A percentile compares a stretch with the other conserved stretches of the same genome.
These are phyloP conservation scores for Magnaporthiopsis incrustans DNA, from an alignment of 2,329 filamentous ascomycete genomes.

Conservation along the genomic window DNA sequence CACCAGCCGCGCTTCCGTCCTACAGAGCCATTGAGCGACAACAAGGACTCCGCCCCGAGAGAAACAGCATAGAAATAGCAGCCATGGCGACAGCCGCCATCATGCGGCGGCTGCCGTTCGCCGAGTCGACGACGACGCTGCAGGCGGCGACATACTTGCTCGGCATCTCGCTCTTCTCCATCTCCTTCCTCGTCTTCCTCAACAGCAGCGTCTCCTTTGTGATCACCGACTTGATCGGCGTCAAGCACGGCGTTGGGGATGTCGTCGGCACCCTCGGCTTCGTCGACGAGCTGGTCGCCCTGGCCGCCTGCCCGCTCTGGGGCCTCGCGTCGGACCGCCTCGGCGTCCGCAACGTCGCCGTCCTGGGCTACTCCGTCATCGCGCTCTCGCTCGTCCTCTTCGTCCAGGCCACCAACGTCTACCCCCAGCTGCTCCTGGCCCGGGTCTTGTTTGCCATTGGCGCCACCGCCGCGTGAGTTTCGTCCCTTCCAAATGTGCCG, in stretches of 20 bases:
- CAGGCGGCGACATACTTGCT: conserved; percentile 70
- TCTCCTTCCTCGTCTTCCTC: conserved; percentile 83
- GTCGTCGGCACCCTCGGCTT: conserved; percentile 80
- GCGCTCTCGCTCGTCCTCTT: conserved; percentile 69
- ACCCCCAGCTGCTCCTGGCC: conserved; percentile 79
- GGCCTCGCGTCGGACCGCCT: conserved; percentile 69
- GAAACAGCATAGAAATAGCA: background rate
- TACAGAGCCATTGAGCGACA: background rate
- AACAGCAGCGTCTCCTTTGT: conserved; percentile 81
- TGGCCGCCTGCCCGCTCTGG: conserved; percentile 75
- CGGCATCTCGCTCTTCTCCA: conserved; percentile 77
- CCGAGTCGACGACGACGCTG: conserved; percentile 47
- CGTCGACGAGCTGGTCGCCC: conserved; percentile 72
- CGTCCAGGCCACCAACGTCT: conserved; percentile 79
- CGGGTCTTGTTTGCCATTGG: conserved; percentile 84
- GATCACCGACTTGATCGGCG: conserved; percentile 72
- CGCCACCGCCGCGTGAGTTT: conserved; percentile 70
- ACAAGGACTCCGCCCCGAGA: background rate
- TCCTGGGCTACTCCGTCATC: conserved; percentile 75
- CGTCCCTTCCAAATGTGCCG: background rate
- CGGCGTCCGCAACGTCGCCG: conserved; percentile 64
- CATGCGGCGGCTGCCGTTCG: conserved; percentile 48
- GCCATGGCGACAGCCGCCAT: conserved; percentile 16
- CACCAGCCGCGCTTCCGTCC: no score
- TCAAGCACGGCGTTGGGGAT: conserved; percentile 65